These are phyloP conservation scores for Myriosclerotinia duriaeana DNA, from an alignment of 2,329 filamentous ascomycete species.

Conservation along the genomic window DNA sequence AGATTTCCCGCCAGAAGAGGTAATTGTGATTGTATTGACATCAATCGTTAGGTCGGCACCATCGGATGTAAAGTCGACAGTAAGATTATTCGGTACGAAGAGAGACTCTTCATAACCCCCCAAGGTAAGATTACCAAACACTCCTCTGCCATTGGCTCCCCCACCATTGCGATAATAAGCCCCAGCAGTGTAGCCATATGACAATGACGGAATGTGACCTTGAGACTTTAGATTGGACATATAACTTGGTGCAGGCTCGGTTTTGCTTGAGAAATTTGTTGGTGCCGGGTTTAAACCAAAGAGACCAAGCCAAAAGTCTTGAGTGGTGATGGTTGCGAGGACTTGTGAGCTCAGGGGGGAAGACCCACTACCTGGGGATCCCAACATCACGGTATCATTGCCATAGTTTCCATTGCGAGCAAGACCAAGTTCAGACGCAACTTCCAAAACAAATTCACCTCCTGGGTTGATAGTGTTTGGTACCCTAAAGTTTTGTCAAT, in stretches of 20 bases:
- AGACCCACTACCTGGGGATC: constrained; percentile 22
- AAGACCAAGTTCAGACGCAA: constrained; percentile 29
- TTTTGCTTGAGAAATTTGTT: constrained; percentile 30
- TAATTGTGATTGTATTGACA: constrained; percentile 41
- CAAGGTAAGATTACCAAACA: constrained; percentile 33
- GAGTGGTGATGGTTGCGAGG: constrained; percentile 39
- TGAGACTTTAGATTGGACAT: constrained; percentile 43
- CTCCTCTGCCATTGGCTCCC: constrained; percentile 21
- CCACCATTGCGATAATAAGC: constrained; percentile 42
- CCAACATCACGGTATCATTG: constrained; percentile 32
- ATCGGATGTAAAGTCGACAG: constrained; percentile 43
- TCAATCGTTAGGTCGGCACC: constrained; percentile 44
- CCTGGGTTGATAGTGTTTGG: constrained; percentile 27
- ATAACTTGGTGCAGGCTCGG: constrained; percentile 39
- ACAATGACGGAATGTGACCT: constrained; percentile 44
- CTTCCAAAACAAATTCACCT: constrained; percentile 29
- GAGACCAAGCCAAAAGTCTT: constrained; percentile 35
- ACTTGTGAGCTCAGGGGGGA: constrained; percentile 32
- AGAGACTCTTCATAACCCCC: constrained; percentile 46
- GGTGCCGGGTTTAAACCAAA: constrained; percentile 33
- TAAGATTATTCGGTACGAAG: constrained; percentile 43
- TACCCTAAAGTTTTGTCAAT: constrained; percentile 25
- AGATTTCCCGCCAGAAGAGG: constrained; percentile 24
- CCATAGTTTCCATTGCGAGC: constrained; percentile 31
- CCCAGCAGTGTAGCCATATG: constrained; percentile 48